Base-by-base conservation (phyloP, 495 filamentous ascomycete genomes). In the Zalerion maritima region DNA sequence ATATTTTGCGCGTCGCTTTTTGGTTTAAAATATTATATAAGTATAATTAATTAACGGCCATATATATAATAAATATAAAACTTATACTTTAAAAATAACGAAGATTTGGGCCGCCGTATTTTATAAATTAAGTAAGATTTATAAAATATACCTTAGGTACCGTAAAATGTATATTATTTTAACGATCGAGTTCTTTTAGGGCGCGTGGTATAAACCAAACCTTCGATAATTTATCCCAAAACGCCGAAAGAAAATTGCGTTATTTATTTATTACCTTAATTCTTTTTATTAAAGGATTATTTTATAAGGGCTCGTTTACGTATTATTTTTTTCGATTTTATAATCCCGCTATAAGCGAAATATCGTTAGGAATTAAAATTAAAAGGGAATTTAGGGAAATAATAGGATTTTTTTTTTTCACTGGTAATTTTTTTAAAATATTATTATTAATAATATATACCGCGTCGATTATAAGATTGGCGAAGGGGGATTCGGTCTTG, bases 401-500 rank as follows among this genome's bases (percentile, higher is more conserved):
- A 15, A 12, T 17, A 19, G 13, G 21, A 12, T 10, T n/a, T n/a
- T n/a, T n/a, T n/a, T n/a, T n/a, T n/a, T n/a, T n/a, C n/a, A n/a
- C n/a, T n/a, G n/a, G n/a, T n/a, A n/a, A n/a, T 19, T n/a, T n/a
- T n/a, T n/a, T n/a, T n/a, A 47, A 36, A 33, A 49, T 24, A 49
- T 43, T 32, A 24, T 38, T 2, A 34, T 49, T 18, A 24, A 25
- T 29, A 36, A 41, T 14, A 42, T 34, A 36, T 44, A 44, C 35
- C 32, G 38, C 6, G 16, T 54, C 34, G 38, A 41, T 14, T 12
- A 30, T 14, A 43, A 39, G 35, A 48, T 49, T 21, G 50, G 42
- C 26, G 24, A 32, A 28, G 50, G 50, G 31, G 38, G 45, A 26
- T 49, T 42, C 25, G 45, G 50, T 28, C 14, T 34, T 16, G 45